Evolutionary conservation across 164 flowering plant species (phyloP), one percentile per base, ranked within the genome.

Genomic region (Malania oleifera): DNA sequence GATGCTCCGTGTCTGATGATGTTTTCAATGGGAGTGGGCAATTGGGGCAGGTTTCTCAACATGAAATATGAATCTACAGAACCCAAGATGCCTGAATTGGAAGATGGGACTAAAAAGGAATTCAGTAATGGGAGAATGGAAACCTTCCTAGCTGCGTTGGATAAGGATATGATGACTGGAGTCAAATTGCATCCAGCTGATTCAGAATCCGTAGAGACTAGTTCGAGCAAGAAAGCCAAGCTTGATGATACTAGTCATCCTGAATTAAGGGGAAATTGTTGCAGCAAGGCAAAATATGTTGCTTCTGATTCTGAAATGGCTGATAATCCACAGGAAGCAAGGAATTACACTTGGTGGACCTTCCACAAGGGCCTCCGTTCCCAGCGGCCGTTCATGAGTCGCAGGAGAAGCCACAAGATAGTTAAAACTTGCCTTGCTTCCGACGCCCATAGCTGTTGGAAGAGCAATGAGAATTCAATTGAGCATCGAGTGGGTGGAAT

Each of bases 331-430:
- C 11, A 2, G 13, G 52, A 38, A 54, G 39, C 59, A 45, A 26
- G 25, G 2, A 44, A 49, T 11, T 56, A 45, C 46, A 58, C 34
- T 45, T 70, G 80, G 64, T 62, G 43, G 61, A 58, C 59, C 11
- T 17, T 19, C 20, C 2, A 43, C 6, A 43, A 18, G 46, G 3
- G 46, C 15, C 2, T 43, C 46, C 46, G n/a, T 17, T 43, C 46
- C 20, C 46, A 43, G 20, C 20, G 8, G 20, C 20, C 46, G 19
- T 20, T 43, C 6, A 15, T 19, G 46, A 20, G 46, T 7, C 46
- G 8, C 5, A 11, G 20, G 5, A 15, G 20, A 5, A 43, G 46
- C 20, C 46, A 7, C 8, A 43, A 43, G 20, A 8, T 7, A 4
- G 35, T 31, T 9, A 31, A 31, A 31, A 31, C 35, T 9, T 15